These are phyloP conservation scores for Fusarium sp. DNA, from an alignment of 2,329 filamentous ascomycete genomes.

Conservation along the genomic window DNA sequence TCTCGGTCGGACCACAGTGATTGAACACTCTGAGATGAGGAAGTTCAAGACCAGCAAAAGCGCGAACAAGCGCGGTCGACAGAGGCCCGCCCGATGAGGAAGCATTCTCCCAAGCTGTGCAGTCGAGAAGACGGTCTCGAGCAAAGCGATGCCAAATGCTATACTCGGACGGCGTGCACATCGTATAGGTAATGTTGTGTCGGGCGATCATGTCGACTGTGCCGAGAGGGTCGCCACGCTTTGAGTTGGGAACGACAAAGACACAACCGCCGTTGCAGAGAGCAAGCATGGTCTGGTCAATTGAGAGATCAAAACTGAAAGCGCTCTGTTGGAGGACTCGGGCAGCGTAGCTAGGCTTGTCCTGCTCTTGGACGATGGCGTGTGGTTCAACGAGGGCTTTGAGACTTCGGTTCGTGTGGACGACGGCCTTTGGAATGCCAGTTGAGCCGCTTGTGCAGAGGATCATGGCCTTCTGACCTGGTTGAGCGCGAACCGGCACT, in stretches of 20 bases:
- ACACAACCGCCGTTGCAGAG: conserved; percentile 11
- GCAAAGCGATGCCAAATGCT: conserved; percentile 7
- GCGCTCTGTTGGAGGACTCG: conserved; percentile 23
- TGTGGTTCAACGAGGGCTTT: not conserved
- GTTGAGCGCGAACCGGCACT: not conserved
- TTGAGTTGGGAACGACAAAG: not conserved
- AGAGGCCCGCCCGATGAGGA: not conserved
- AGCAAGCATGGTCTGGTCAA: conserved; percentile 8
- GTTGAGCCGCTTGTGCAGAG: conserved; percentile 24
- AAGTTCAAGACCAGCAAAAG: not conserved
- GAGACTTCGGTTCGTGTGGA: not conserved
- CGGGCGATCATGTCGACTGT: conserved; percentile 10
- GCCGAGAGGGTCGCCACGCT: not conserved
- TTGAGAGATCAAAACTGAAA: conserved; percentile 21
- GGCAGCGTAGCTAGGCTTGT: not conserved
- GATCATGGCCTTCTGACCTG: not conserved
- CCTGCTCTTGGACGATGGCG: not conserved
- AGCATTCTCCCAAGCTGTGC: not conserved
- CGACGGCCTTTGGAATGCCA: conserved; percentile 2
- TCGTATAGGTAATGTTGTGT: not conserved
- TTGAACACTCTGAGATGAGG: not conserved
- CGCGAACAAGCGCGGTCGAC: not conserved
- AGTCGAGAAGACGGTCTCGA: not conserved
- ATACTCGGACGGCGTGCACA: conserved; percentile 13
- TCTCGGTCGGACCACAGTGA: not conserved